Evolutionary conservation across 129 eudicot species (phyloP), one percentile per base, ranked within the genome.

Genomic region (Arctium minus): DNA sequence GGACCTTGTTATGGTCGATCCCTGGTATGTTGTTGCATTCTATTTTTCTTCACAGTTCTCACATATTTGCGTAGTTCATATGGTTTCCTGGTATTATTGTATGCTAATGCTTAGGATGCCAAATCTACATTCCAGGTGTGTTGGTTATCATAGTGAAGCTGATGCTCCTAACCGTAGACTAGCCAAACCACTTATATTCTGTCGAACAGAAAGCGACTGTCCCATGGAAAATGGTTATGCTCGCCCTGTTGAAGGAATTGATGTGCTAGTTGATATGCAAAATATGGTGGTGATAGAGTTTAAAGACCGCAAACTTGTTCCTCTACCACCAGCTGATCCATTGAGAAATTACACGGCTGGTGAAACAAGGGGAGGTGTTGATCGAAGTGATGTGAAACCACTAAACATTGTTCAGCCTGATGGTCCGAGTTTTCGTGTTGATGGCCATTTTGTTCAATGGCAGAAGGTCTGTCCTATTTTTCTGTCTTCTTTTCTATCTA

Each of bases 221-320:
- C 94, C 97, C 5, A 77, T 92, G 90, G 97, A 92, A 82, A 92
- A 92, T 76, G 97, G 97, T 10, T 92, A 90, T 87, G 97, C 97
- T 11, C 97, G 94, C 17, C 97, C 97, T 40, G 97, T 92, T 40
- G 97, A 92, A 87, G 97, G 97, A 80, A 92, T 92, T 13, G 88
- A 92, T 84, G 91, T 92, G 40, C 81, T 92, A 71, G 97, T 92
- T 73, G 97, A 92, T 80, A 88, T 92, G 97, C 97, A 90, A 79
- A 90, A 92, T 75, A 92, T 90, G 94, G 92, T 85, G 76, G 92
- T 92, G 82, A 83, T 92, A 12, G 97, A 92, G 86, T 92, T 92
- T 86, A 90, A 88, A 79, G 97, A 92, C 88, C 88, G 97, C 33
- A 92, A 90, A 84, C 88, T 92, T 84, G 92, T 92, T 83, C 97